These are phyloP conservation scores for Penicillium corylophilum DNA, from an alignment of 2,329 filamentous ascomycete genomes.

Conservation along the genomic window DNA sequence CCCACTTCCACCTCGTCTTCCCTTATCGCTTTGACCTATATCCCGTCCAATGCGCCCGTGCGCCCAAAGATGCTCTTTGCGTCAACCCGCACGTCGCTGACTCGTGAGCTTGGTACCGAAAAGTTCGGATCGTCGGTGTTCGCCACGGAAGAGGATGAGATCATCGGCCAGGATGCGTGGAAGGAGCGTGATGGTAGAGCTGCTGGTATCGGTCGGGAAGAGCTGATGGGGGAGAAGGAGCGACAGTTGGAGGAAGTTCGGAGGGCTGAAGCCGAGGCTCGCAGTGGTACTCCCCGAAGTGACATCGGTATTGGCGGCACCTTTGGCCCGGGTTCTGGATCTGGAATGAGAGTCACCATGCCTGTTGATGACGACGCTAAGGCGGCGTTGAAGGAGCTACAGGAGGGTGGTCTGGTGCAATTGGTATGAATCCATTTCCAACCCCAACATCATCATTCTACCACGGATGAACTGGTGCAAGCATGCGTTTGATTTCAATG, in stretches of 20 bases:
- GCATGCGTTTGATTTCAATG: conserved; percentile 9
- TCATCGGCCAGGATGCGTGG: conserved; percentile 55
- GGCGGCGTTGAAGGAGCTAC: conserved; percentile 47
- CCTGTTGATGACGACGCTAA: conserved; percentile 55
- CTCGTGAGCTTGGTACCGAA: conserved; percentile 61
- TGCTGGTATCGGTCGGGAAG: conserved; percentile 36
- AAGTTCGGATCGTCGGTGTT: conserved; percentile 60
- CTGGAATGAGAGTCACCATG: conserved; percentile 50
- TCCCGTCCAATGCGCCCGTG: conserved; percentile 62
- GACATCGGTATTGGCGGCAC: conserved; percentile 49
- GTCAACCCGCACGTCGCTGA: conserved; percentile 60
- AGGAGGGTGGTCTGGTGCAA: conserved; percentile 47
- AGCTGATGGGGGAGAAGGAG: conserved; percentile 63
- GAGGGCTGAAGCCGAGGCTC: conserved; percentile 59
- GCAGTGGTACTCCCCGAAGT: conserved; percentile 52
- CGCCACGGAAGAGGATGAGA: conserved; percentile 58
- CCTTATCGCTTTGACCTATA: conserved; percentile 59
- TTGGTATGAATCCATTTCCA: conserved; percentile 41
- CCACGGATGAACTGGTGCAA: background rate
- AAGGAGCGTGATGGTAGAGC: conserved; percentile 52
- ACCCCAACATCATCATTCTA: background rate
- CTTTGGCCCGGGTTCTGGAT: conserved; percentile 28
- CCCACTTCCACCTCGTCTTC: conserved; percentile 28
- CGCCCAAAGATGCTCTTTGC: conserved; percentile 67
- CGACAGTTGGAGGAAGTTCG: conserved; percentile 57